Conservation (phyloP, 305 asterid species). For the Lippia alba region DNA sequence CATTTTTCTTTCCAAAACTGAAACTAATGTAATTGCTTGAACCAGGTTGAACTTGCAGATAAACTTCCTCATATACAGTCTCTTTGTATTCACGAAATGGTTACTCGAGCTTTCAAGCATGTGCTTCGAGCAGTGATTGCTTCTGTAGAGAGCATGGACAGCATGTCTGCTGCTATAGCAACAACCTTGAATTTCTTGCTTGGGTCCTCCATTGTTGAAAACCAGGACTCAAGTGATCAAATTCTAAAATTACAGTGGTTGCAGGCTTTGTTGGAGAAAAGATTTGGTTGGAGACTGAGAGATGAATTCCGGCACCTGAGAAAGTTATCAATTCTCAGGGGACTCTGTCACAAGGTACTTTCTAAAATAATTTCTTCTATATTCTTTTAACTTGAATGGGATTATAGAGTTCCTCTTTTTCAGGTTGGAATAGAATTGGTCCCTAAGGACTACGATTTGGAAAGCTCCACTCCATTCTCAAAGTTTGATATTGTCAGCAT, state of each 20-base stretch:
- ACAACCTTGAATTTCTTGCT: constrained; percentile 85
- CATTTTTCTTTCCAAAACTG: constrained; percentile 19
- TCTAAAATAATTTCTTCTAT: constrained; percentile 34
- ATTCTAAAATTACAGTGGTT: constrained; percentile 78
- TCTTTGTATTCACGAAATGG: constrained; percentile 99
- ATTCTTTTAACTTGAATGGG: constrained; percentile 32
- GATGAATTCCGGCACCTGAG: constrained; percentile 83
- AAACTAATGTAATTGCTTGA: constrained; percentile 41
- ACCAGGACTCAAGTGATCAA: constrained; percentile 47
- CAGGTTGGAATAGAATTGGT: constrained; percentile 94
- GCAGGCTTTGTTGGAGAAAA: constrained; percentile 63
- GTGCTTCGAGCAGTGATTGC: constrained; percentile 95
- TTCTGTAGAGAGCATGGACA: constrained; percentile 64
- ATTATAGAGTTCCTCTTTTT: constrained; percentile 37
- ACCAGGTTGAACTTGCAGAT: constrained; percentile 95
- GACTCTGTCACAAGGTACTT: constrained; percentile 94
- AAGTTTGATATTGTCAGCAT: constrained; percentile 84
- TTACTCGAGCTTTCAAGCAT: constrained; percentile 97
- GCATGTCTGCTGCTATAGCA: constrained; percentile 80
- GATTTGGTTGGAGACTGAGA: constrained; percentile 82
- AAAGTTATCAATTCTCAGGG: constrained; percentile 88
- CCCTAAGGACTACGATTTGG: constrained; percentile 93
- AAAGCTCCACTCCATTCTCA: constrained; percentile 76
- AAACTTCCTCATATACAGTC: constrained; percentile 99
- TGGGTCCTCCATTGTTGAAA: constrained; percentile 60